Evolutionary conservation across 192 early-diverging fungal species (phyloP).

Genomic region (Umbelopsis ramanniana): DNA sequence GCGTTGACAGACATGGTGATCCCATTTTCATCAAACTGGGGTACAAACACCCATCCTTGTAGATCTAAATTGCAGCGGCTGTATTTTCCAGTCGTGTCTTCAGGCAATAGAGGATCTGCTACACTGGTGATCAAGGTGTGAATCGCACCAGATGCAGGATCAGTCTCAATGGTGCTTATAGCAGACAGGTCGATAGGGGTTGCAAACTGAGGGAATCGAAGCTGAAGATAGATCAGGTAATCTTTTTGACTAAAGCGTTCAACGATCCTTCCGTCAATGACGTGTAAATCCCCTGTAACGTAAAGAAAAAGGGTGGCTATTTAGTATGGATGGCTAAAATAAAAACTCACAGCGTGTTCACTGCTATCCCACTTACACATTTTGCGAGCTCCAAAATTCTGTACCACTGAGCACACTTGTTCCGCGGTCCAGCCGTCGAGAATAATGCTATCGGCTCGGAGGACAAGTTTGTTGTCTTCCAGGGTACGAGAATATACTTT

Average conservation of each 20-base stretch:
- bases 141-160: conserved; percentile 47
- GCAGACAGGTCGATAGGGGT: conserved; percentile 43
- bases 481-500: conserved; percentile 45
- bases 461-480: conserved; percentile 14
- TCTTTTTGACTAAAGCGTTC: conserved; percentile 58
- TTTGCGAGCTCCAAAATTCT: conserved; percentile 50
- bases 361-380: conserved; percentile 35
- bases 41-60: conserved; percentile 54
- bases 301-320: not conserved
- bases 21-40: conserved; percentile 47
- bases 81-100: conserved; percentile 44
- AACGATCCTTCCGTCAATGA: conserved; percentile 47
- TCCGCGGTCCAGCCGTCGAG: conserved; percentile 54
- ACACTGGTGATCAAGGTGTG: conserved; percentile 54
- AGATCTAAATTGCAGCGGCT: conserved; percentile 47
- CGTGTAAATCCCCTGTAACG: conserved; percentile 49
- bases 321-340: too few relatives aligned
- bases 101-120: conserved; percentile 48
- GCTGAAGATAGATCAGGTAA: conserved; percentile 44
- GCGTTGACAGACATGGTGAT: conserved; percentile 44
- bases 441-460: conserved; percentile 54
- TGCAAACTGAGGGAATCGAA: conserved; percentile 41
- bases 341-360: not conserved
- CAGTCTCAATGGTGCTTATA: conserved; percentile 54
- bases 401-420: conserved; percentile 54